These are phyloP conservation scores for Rosa persica DNA, from an alignment of 306 rosid species.

Conservation along the genomic window DNA sequence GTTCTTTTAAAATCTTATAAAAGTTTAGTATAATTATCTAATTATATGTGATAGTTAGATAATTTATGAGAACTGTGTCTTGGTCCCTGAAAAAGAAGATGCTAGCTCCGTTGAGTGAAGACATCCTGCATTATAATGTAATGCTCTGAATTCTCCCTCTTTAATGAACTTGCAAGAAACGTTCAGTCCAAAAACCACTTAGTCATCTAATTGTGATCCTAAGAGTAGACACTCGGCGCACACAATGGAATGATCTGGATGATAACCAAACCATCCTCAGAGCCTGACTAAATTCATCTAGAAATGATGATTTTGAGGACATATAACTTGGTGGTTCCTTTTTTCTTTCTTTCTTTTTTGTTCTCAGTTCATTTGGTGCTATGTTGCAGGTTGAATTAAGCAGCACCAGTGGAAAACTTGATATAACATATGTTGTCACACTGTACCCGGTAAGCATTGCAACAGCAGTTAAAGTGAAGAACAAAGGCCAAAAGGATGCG, in stretches of 20 bases:
- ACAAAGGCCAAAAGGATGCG: constrained; percentile 58
- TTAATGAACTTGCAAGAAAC: background rate
- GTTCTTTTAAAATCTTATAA: background rate
- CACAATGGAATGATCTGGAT: background rate
- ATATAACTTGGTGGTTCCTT: background rate
- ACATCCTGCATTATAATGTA: background rate
- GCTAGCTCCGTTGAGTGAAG: background rate
- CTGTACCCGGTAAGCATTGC: constrained; percentile 87
- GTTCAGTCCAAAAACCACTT: background rate
- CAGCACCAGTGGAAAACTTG: constrained; percentile 49
- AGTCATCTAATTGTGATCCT: background rate
- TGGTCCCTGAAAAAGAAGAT: background rate
- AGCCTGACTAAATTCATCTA: background rate
- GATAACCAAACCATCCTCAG: background rate
- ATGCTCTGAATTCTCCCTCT: background rate
- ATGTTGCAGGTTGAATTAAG: constrained; percentile 48
- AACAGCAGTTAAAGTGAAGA: constrained; percentile 75
- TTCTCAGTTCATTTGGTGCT: background rate
- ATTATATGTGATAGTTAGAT: background rate
- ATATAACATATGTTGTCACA: constrained; percentile 69
- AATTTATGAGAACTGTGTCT: background rate
- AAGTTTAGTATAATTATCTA: background rate
- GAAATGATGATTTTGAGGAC: background rate
- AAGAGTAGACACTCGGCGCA: background rate
- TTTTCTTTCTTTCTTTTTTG: background rate